These are phyloP conservation scores for Chrysosporium queenslandicum DNA, from an alignment of 2,329 filamentous ascomycete genomes.

Conservation along the genomic window DNA sequence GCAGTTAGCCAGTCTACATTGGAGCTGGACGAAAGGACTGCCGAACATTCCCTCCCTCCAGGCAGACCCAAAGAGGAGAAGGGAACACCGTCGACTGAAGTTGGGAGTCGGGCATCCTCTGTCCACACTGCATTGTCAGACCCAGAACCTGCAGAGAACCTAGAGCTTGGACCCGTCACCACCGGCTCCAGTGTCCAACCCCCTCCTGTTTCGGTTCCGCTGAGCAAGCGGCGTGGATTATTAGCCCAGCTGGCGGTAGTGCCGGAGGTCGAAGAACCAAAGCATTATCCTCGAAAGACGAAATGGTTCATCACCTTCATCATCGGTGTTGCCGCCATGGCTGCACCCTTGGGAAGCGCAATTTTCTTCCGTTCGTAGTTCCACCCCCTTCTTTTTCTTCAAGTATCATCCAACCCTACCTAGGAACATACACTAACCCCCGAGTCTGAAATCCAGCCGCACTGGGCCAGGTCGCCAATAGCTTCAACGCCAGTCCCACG, in stretches of 20 bases:
- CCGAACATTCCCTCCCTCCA: not conserved
- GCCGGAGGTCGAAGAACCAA: slow-evolving; percentile 67
- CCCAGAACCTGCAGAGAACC: not conserved
- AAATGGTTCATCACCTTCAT: slow-evolving; percentile 81
- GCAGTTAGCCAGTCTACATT: not conserved
- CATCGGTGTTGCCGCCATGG: slow-evolving; percentile 64
- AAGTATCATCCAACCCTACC: not conserved
- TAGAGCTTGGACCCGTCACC: not conserved
- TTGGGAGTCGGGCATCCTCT: not conserved
- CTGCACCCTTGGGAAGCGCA: slow-evolving; percentile 71
- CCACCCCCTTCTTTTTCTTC: not conserved
- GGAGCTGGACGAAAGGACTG: not conserved
- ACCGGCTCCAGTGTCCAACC: slow-evolving; percentile 11
- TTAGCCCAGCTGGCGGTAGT: slow-evolving; percentile 61
- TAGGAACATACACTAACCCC: not conserved
- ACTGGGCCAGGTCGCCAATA: slow-evolving; percentile 52
- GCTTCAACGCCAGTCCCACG: slow-evolving; percentile 54
- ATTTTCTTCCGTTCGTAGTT: slow-evolving; percentile 64
- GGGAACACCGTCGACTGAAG: not conserved
- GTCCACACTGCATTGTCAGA: not conserved
- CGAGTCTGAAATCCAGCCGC: slow-evolving; percentile 45
- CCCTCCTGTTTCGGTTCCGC: slow-evolving; percentile 40
- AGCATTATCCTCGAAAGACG: slow-evolving; percentile 58
- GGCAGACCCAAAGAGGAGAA: not conserved
- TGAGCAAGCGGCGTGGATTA: slow-evolving; percentile 56